Percentiles rank a stretch among this genome's conserved stretches.
These are phyloP conservation scores for Aspergillus clavatus DNA, from an alignment of 2,329 filamentous ascomycete species.

Conservation along the genomic window DNA sequence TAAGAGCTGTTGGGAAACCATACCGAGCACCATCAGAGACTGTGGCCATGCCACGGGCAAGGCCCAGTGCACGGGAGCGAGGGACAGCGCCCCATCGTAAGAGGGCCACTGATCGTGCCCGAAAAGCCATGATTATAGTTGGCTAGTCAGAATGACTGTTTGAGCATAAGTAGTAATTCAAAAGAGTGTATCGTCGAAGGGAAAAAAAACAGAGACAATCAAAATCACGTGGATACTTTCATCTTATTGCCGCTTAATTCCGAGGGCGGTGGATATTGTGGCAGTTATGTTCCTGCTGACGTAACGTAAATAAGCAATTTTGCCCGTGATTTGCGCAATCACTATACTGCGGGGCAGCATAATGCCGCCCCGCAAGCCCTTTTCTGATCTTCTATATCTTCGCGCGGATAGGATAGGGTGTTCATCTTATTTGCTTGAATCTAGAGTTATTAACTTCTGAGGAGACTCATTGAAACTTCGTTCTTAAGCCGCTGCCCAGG, in stretches of 20 bases:
- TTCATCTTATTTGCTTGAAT: not conserved
- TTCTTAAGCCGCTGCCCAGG: too few relatives aligned
- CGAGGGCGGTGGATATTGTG: slow-evolving; percentile 15
- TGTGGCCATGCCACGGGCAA: slow-evolving; percentile 35
- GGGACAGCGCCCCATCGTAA: slow-evolving; percentile 24
- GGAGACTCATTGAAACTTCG: too few relatives aligned
- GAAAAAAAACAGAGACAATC: slow-evolving; percentile 16
- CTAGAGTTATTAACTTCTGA: too few relatives aligned
- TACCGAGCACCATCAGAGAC: slow-evolving; percentile 37
- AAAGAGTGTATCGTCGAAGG: not conserved
- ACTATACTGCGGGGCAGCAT: slow-evolving; percentile 30
- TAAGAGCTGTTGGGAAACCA: slow-evolving; percentile 7
- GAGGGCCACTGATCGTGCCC: slow-evolving; percentile 26
- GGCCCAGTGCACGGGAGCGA: slow-evolving; percentile 17
- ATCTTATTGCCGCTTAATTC: slow-evolving; percentile 12
- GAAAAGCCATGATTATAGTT: slow-evolving; percentile 31
- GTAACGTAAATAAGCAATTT: slow-evolving; percentile 12
- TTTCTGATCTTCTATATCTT: slow-evolving; percentile 1
- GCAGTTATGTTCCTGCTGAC: slow-evolving; percentile 6
- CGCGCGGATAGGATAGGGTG: not conserved
- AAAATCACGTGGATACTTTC: slow-evolving; percentile 12
- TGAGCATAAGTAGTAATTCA: not conserved
- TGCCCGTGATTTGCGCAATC: slow-evolving; percentile 17
- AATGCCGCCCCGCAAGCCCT: slow-evolving; percentile 15
- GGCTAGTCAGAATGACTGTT: not conserved